Percentiles rank a stretch among this genome's conserved stretches.
Conservation (phyloP, 2,329 filamentous ascomycete genomes). For the Cladosporium phlei region DNA sequence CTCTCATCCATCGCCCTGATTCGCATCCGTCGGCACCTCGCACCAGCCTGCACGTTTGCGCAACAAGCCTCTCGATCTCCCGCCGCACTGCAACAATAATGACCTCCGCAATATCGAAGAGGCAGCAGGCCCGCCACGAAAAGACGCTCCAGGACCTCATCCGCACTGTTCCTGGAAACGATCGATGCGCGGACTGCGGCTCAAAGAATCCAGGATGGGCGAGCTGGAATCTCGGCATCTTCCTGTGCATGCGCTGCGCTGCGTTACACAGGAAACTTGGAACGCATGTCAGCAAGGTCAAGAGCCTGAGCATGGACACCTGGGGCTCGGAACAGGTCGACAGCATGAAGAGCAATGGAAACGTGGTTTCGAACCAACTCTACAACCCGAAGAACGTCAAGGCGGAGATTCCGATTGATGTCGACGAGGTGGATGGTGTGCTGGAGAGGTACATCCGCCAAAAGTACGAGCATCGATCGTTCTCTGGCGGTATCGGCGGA, state of each 20-base stretch:
- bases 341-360: slow-evolving; percentile 94
- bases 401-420: slow-evolving; percentile 80
- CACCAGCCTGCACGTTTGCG: slow-evolving; percentile 7
- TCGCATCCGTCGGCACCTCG: slow-evolving; percentile 5
- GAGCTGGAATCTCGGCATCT: slow-evolving; percentile 97
- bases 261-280: slow-evolving; percentile 92
- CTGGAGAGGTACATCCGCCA: slow-evolving; percentile 94
- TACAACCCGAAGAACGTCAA: slow-evolving; percentile 84
- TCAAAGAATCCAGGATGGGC: slow-evolving; percentile 94
- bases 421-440: slow-evolving; percentile 85
- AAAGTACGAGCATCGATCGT: slow-evolving; percentile 73
- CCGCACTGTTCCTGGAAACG: slow-evolving; percentile 78
- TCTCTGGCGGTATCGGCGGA: slow-evolving; percentile 39
- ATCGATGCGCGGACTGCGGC: slow-evolving; percentile 87
- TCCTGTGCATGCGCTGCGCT: slow-evolving; percentile 96
- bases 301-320: slow-evolving; percentile 96
- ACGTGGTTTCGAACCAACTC: slow-evolving; percentile 74
- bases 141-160: slow-evolving; percentile 85
- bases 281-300: slow-evolving; percentile 97
- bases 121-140: slow-evolving; percentile 96
- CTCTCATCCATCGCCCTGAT: not conserved
- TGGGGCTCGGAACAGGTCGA: slow-evolving; percentile 97
- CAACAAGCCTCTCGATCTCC: slow-evolving; percentile 3
- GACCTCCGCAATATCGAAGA: slow-evolving; percentile 79
- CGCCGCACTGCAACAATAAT: slow-evolving; percentile 45